These are phyloP conservation scores for Aplosporella prunicola DNA, from an alignment of 2,329 filamentous ascomycete genomes.

Conservation along the genomic window DNA sequence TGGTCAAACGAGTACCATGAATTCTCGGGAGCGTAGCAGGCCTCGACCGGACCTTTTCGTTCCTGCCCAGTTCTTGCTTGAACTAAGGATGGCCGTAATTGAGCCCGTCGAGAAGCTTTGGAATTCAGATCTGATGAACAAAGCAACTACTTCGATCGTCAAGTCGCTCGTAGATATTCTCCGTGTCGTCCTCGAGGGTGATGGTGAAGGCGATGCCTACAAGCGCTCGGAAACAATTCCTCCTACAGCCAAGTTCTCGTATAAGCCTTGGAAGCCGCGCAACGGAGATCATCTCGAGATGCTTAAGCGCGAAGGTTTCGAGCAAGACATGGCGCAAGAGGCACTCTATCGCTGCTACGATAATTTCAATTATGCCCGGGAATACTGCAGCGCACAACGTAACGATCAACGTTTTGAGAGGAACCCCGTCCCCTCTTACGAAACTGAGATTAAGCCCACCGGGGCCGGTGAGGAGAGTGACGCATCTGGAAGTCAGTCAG, in stretches of 20 bases:
- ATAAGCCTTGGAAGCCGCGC: constrained; percentile 44
- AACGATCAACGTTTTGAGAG: constrained; percentile 50
- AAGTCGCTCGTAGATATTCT: constrained; percentile 77
- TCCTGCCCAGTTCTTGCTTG: constrained; percentile 71
- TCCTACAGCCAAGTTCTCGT: constrained; percentile 34
- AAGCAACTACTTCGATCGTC: constrained; percentile 64
- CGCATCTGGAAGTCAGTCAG: constrained; percentile 24
- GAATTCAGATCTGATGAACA: constrained; percentile 77
- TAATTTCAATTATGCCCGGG: constrained; percentile 47
- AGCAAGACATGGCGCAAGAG: constrained; percentile 58
- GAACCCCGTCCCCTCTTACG: constrained; percentile 54
- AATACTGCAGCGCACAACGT: constrained; percentile 64
- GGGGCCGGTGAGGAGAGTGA: constrained; percentile 16
- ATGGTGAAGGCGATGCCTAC: constrained; percentile 59
- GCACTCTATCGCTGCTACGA: constrained; percentile 77
- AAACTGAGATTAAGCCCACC: constrained; percentile 18
- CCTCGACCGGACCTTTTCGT: constrained; percentile 52
- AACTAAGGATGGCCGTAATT: constrained; percentile 70
- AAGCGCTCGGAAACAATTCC: constrained; percentile 53
- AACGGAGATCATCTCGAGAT: constrained; percentile 36
- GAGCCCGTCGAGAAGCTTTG: constrained; percentile 70
- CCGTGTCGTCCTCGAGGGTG: constrained; percentile 65
- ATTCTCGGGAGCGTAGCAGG: constrained; percentile 46
- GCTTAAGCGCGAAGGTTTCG: constrained; percentile 41
- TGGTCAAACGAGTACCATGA: constrained; percentile 48